Percentiles rank a stretch among this genome's conserved stretches.
These are phyloP conservation scores for Pontederia paniculata DNA, from an alignment of 176 grass and related monocot species.

Conservation along the genomic window DNA sequence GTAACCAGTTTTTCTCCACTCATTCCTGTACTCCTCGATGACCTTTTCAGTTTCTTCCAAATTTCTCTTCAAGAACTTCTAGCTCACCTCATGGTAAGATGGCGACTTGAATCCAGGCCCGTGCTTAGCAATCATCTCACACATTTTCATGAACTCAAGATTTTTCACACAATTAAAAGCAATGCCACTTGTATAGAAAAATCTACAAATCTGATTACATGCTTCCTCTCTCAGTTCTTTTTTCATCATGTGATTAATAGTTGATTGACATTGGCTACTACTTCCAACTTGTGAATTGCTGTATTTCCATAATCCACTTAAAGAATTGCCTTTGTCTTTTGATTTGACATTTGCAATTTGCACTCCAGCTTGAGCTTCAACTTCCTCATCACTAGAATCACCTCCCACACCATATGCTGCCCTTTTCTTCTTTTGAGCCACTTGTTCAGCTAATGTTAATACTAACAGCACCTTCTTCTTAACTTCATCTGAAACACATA, in stretches of 20 bases:
- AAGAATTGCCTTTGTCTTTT: too few relatives aligned
- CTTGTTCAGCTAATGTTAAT: not conserved
- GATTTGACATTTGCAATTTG: too few relatives aligned
- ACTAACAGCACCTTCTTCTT: not conserved
- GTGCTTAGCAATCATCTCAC: not conserved
- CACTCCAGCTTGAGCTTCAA: not conserved
- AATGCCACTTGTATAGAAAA: too few relatives aligned
- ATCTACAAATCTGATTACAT: too few relatives aligned
- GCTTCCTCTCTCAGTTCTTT: too few relatives aligned
- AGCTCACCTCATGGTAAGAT: not conserved
- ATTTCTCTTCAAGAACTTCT: too few relatives aligned
- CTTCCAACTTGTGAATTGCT: too few relatives aligned
- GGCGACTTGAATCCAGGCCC: not conserved
- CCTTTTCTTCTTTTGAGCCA: too few relatives aligned
- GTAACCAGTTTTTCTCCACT: not conserved
- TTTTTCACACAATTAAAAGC: too few relatives aligned
- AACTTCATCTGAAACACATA: not conserved
- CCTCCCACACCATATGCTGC: not conserved
- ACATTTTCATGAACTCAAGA: not conserved
- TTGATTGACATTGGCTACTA: not conserved
- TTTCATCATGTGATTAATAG: not conserved
- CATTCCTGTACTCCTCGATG: not conserved
- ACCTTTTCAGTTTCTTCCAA: too few relatives aligned
- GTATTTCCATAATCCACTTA: too few relatives aligned
- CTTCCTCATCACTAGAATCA: not conserved